These are phyloP conservation scores for Aspergillus coremiiformis DNA, from an alignment of 495 filamentous ascomycete species.

Conservation along the genomic window DNA sequence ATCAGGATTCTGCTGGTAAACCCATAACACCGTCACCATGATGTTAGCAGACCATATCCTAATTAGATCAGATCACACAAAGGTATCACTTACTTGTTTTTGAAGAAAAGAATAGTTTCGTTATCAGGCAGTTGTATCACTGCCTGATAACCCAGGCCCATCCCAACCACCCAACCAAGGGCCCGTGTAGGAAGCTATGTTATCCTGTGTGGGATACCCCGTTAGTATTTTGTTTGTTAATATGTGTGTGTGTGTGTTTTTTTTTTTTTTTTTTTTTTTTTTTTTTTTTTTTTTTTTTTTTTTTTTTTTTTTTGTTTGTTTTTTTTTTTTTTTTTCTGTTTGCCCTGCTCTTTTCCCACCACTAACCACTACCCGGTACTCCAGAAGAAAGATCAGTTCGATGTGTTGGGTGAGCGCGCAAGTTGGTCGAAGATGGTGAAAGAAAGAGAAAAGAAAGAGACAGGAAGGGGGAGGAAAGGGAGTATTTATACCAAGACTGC, in stretches of 20 bases:
- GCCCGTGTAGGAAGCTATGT: neutral
- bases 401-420: too few species aligned
- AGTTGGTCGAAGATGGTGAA: neutral
- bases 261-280: neutral
- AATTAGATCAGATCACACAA: too few species aligned
- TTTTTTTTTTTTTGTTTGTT: neutral
- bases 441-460: neutral
- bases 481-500: neutral
- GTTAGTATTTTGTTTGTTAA: too few species aligned
- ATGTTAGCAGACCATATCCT: too few species aligned
- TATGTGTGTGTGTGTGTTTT: neutral
- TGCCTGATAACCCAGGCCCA: slow-evolving; percentile 14
- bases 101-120: neutral
- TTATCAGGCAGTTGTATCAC: neutral
- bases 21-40: neutral
- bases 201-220: too few species aligned
- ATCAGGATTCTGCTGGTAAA: too few species aligned
- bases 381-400: neutral
- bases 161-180: slow-evolving; percentile 11
- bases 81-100: neutral
- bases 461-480: neutral
- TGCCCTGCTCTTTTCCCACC: neutral
- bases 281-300: neutral
- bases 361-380: neutral
- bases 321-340: neutral